Evolutionary conservation across 371 early-diverging fungal genomes (phyloP).

Genomic region (Mucor indicus): DNA sequence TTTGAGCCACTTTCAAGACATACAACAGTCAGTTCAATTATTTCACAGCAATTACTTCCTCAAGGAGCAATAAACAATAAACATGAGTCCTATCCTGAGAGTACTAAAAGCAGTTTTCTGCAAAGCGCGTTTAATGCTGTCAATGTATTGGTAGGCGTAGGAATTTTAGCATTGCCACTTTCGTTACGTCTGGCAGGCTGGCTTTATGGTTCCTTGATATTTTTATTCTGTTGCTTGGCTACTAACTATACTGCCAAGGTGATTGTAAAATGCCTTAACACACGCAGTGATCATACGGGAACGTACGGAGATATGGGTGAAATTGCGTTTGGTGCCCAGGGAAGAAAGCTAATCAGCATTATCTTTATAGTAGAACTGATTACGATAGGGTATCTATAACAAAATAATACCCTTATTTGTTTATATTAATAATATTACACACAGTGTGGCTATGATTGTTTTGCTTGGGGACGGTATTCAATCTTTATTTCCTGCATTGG

Average conservation of each 20-base stretch:
- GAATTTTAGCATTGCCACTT: constrained; percentile 42
- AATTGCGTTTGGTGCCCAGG: constrained; percentile 57
- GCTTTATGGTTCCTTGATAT: constrained; percentile 50
- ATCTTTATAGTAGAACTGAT: constrained; percentile 66
- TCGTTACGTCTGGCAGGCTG: constrained; percentile 41
- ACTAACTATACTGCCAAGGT: constrained; percentile 58
- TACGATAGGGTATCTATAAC: constrained; percentile 40
- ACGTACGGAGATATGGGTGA: constrained; percentile 68
- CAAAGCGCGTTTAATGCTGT: constrained; percentile 58
- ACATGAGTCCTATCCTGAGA: not conserved
- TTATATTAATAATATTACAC: not conserved
- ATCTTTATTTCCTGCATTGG: constrained; percentile 21
- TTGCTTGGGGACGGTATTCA: constrained; percentile 37
- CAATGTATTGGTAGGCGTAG: constrained; percentile 63
- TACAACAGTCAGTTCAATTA: constrained; percentile 16
- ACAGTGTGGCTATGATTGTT: constrained; percentile 34
- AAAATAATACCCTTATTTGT: not conserved
- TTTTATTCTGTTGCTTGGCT: constrained; percentile 45
- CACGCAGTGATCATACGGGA: constrained; percentile 2
- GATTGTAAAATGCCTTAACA: constrained; percentile 52
- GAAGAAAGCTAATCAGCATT: constrained; percentile 36
- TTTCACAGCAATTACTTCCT: constrained; percentile 16
- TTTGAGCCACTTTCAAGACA: constrained; percentile 20
- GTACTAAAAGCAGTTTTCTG: constrained; percentile 21
- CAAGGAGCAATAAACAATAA: not conserved